Evolutionary conservation across 2,329 filamentous ascomycete species (phyloP).

Genomic region (Aspergillus melleus): DNA sequence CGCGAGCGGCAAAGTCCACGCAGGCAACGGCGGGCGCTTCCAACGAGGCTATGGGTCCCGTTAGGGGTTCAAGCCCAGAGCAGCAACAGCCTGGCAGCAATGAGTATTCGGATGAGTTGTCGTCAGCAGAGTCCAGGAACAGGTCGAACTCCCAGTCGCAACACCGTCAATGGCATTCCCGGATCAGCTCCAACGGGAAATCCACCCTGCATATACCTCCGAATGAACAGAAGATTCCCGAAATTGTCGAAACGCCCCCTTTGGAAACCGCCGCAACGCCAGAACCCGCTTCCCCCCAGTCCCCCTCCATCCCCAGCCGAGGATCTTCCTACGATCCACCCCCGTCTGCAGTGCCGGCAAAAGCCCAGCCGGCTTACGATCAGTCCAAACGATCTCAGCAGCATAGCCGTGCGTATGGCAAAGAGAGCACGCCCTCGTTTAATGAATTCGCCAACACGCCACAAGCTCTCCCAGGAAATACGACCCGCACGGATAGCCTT

Average conservation of each 20-base stretch:
- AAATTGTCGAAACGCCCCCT: conserved; percentile 65
- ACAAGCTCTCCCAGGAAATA: conserved; percentile 69
- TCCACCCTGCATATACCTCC: conserved; percentile 55
- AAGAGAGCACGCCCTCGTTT: conserved; percentile 52
- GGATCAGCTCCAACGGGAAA: conserved; percentile 57
- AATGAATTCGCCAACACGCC: conserved; percentile 67
- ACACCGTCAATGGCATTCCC: conserved; percentile 55
- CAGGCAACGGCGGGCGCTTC: conserved; percentile 22
- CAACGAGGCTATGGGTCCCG: conserved; percentile 23
- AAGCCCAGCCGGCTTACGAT: conserved; percentile 28
- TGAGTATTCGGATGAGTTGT: conserved; percentile 18
- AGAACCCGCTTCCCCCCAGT: conserved; percentile 26
- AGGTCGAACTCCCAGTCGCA: conserved; percentile 38
- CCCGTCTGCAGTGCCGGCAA: conserved; percentile 50
- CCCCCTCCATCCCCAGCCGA: conserved; percentile 50
- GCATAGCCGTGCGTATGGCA: conserved; percentile 27
- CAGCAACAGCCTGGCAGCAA: conserved; percentile 25
- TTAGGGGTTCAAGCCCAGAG: conserved; percentile 31
- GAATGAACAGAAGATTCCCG: conserved; percentile 50
- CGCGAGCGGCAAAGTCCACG: conserved; percentile 39
- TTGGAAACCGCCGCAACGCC: conserved; percentile 39
- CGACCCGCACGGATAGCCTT: conserved; percentile 71
- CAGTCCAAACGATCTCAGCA: conserved; percentile 35
- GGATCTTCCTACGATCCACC: conserved; percentile 49
- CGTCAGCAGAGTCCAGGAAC: conserved; percentile 29